Base-by-base conservation (phyloP, 1,284 basidiomycete species). In the Rugosomyces carneus region DNA sequence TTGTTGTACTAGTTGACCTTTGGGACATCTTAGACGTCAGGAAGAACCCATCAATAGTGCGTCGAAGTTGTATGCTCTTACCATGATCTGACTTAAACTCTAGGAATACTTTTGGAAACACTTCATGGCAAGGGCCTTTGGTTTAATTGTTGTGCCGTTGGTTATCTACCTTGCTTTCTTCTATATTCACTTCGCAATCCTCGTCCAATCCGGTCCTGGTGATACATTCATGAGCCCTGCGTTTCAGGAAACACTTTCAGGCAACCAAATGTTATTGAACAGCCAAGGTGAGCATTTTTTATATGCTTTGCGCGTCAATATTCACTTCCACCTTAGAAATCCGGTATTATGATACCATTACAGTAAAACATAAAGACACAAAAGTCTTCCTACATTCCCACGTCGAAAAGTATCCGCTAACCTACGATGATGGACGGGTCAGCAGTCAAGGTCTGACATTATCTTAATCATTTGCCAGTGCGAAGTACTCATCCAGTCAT, bases 161-260 rank as follows among this genome's bases (percentile, higher is more conserved):
- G 68, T 89, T 49, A 76, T 99, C 52, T 99, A 99, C 65, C 78
- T 99, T 10, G 87, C 87, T 18, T 93, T 96, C 78, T 99, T 99
- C 76, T 99, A 89, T 72, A 71, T 96, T 18, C 96, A 99, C 65
- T 97, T 99, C 60, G 76, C 86, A 41, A 78, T 98, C 49, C 82
- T 99, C 56, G 89, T 73, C n/a, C 77, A 84, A 55, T 93, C 92
- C 19, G 96, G 96, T 24, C 78, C 94, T 15, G 96, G 96, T 9
- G 96, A 99, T 62, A 75, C 77, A 11, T 99, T 99, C 73, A 99
- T 99, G 96, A 93, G 88, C 60, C 90, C 95, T 9, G 84, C 85
- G 6, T 99, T 99, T 81, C 96, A 99, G 67, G 93, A 99, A 70
- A 97, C 94, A 3, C 74, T 99, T 31, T 65, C 74, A 20, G 94